Evolutionary conservation across 2,329 filamentous ascomycete genomes (phyloP).

Genomic region (Rutstroemia sp.): DNA sequence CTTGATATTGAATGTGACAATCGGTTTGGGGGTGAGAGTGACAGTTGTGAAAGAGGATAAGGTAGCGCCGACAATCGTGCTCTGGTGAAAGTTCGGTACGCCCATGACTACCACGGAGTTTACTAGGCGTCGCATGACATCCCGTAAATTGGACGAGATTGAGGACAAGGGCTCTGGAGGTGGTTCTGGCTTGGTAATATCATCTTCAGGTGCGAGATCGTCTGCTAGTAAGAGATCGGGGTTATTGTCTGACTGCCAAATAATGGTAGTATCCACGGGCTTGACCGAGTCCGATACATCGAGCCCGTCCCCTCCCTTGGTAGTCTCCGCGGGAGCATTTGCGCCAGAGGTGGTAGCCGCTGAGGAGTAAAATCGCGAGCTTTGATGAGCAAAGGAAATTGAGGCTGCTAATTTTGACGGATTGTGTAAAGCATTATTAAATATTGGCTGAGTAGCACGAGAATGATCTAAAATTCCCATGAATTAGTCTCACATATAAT

Average conservation of each 20-base stretch:
- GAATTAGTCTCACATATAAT: no score
- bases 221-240: no score
- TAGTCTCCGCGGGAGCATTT: neutral
- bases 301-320: neutral
- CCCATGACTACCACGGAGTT: constrained; percentile 25
- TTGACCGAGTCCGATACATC: no score
- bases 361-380: neutral
- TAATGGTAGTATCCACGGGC: no score
- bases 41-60: constrained; percentile 30
- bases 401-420: neutral
- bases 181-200: no score
- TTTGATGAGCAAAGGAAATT: neutral
- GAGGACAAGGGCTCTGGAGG: neutral
- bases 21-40: constrained; percentile 24
- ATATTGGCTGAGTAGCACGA: no score
- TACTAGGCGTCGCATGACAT: constrained; percentile 25
- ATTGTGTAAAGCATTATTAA: no score
- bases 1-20: constrained; percentile 29
- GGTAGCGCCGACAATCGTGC: constrained; percentile 20
- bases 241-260: no score
- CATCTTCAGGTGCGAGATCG: no score
- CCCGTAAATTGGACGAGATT: constrained; percentile 17
- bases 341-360: neutral
- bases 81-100: constrained; percentile 13
- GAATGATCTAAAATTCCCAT: no score